Conservation (phyloP, 306 rosid species). For the Fragaria ananassa region DNA sequence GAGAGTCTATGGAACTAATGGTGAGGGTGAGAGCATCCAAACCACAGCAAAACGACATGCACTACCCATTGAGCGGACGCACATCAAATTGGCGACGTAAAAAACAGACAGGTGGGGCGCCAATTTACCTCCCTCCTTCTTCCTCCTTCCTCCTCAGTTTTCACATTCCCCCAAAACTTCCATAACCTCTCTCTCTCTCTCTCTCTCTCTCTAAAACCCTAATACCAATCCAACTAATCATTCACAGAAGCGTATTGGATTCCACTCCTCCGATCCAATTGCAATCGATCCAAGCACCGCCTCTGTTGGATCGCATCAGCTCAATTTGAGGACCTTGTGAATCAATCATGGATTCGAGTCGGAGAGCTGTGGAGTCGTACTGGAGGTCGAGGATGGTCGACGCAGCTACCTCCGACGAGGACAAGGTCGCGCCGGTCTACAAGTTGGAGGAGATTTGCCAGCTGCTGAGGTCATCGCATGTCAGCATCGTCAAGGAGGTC, state of each 20-base stretch:
- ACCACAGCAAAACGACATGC: too few relatives aligned
- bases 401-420: slow-evolving; percentile 86
- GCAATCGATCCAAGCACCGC: slow-evolving; percentile 8
- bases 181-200: slow-evolving; percentile 3
- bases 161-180: background rate
- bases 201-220: slow-evolving; percentile 9
- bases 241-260: too few relatives aligned
- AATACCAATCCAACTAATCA: background rate
- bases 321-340: slow-evolving; percentile 12
- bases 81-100: slow-evolving; percentile 2
- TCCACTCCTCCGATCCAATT: slow-evolving; percentile 7
- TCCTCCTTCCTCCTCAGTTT: slow-evolving; percentile 16
- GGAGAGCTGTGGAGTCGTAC: slow-evolving; percentile 97
- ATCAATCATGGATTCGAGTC: slow-evolving; percentile 76
- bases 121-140: slow-evolving; percentile 17
- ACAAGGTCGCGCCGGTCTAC: slow-evolving; percentile 86
- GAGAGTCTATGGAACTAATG: too few relatives aligned
- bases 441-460: slow-evolving; percentile 88
- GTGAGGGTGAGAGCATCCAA: too few relatives aligned
- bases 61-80: too few relatives aligned
- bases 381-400: slow-evolving; percentile 92
- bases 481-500: slow-evolving; percentile 81
- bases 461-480: slow-evolving; percentile 80
- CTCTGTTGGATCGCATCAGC: slow-evolving; percentile 23
- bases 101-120: slow-evolving; percentile 20